Evolutionary conservation across 106 monocot species (phyloP).

Genomic region (Phalaenopsis aphrodite): DNA sequence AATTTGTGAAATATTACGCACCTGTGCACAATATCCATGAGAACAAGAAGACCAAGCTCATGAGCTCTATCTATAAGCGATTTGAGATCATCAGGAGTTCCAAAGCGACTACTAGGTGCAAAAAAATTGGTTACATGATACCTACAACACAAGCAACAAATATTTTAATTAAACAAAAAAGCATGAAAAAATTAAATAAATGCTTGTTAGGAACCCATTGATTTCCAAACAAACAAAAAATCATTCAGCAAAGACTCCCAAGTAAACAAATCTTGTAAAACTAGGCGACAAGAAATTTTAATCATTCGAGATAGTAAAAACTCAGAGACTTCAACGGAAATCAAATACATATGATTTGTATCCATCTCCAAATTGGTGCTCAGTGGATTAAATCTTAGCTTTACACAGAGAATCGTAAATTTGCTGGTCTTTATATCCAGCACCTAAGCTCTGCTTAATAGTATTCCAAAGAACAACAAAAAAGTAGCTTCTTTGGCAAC

Average conservation of each 20-base stretch:
- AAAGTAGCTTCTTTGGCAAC: no score
- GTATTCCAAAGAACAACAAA: no score
- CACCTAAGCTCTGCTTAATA: no score
- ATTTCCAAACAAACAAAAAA: not conserved
- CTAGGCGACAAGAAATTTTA: not conserved
- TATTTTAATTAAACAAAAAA: not conserved
- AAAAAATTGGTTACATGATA: slow-evolving; percentile 99
- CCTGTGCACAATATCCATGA: slow-evolving; percentile 99
- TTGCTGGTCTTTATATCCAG: no score
- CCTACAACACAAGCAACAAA: slow-evolving; percentile 25
- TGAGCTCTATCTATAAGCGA: slow-evolving; percentile 96
- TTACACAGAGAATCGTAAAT: not conserved
- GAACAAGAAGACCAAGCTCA: slow-evolving; percentile 95
- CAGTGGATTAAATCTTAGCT: not conserved
- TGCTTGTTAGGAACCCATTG: not conserved
- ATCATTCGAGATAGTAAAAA: not conserved
- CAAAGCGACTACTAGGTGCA: slow-evolving; percentile 98
- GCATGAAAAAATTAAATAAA: not conserved
- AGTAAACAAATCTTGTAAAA: not conserved
- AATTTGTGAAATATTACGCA: slow-evolving; percentile 6
- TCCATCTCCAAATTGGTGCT: not conserved
- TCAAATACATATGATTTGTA: not conserved
- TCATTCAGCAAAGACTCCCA: not conserved
- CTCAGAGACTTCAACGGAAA: not conserved
- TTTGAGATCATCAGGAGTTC: slow-evolving; percentile 97